Conservation (phyloP, 805 yeast species). For the Monosporozyma siamensis region DNA sequence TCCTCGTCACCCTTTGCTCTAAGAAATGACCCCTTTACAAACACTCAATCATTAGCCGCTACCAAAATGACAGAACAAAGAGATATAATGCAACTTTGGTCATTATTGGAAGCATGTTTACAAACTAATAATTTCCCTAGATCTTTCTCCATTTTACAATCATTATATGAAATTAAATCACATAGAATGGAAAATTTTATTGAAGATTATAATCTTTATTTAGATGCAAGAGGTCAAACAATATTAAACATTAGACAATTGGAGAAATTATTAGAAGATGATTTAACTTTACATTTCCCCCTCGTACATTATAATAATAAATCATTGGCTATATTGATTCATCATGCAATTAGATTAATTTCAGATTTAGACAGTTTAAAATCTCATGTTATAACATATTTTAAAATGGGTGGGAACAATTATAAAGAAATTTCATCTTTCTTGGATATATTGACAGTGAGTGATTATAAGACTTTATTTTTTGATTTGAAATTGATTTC, state of each 20-base stretch:
- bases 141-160: slow-evolving; percentile 58
- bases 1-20: slow-evolving; percentile 8
- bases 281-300: slow-evolving; percentile 34
- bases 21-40: slow-evolving; percentile 18
- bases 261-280: slow-evolving; percentile 31
- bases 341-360: slow-evolving; percentile 31
- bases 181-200: slow-evolving; percentile 39
- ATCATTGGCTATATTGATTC: slow-evolving; percentile 51
- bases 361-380: neutral
- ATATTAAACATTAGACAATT: slow-evolving; percentile 29
- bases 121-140: slow-evolving; percentile 55
- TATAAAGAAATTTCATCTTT: slow-evolving; percentile 15
- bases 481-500: slow-evolving; percentile 28
- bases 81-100: slow-evolving; percentile 49
- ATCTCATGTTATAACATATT: slow-evolving; percentile 12
- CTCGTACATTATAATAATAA: slow-evolving; percentile 40
- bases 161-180: slow-evolving; percentile 44
- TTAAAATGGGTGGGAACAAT: slow-evolving; percentile 15
- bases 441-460: slow-evolving; percentile 22
- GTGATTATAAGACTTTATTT: slow-evolving; percentile 32
- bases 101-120: slow-evolving; percentile 69
- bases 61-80: slow-evolving; percentile 10
- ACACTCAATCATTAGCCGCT: slow-evolving; percentile 15
- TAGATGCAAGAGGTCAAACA: slow-evolving; percentile 25
- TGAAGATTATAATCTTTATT: slow-evolving; percentile 60